These are phyloP conservation scores for Nemania serpens DNA, from an alignment of 2,329 filamentous ascomycete species.

Conservation along the genomic window DNA sequence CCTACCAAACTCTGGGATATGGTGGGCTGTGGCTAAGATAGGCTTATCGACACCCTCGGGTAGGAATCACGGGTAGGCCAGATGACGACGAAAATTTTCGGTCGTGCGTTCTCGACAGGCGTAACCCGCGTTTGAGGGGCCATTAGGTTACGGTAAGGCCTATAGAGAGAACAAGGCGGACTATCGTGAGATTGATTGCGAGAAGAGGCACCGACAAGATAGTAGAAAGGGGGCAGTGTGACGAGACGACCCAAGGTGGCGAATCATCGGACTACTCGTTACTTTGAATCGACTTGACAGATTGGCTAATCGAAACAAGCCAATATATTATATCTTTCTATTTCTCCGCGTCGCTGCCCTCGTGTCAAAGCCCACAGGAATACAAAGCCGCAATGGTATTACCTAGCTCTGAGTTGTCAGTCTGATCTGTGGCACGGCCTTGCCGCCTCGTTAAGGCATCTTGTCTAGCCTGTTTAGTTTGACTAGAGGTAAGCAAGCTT, in stretches of 20 bases:
- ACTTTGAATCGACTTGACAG: not conserved
- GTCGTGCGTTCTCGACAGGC: too few relatives aligned
- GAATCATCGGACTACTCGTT: not conserved
- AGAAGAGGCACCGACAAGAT: too few relatives aligned
- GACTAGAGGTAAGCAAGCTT: not conserved
- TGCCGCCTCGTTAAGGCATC: slow-evolving; percentile 11
- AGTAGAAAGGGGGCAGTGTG: not conserved
- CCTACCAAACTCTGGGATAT: too few relatives aligned
- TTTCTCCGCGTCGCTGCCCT: slow-evolving; percentile 1
- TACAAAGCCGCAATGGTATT: not conserved
- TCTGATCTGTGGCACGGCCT: not conserved
- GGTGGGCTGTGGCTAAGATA: too few relatives aligned
- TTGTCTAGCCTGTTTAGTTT: not conserved
- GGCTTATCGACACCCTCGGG: too few relatives aligned
- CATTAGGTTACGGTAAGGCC: too few relatives aligned
- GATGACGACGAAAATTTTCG: too few relatives aligned
- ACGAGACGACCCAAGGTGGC: not conserved
- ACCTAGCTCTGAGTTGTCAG: not conserved
- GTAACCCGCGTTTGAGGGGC: too few relatives aligned
- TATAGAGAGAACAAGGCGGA: too few relatives aligned
- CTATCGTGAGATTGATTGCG: too few relatives aligned
- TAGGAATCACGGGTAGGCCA: too few relatives aligned
- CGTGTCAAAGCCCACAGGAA: not conserved
- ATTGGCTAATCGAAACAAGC: not conserved
- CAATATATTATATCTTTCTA: not conserved